Evolutionary conservation across 1,139 yeast genomes (phyloP), one percentile per base, ranked within the genome.

Genomic region (Pichia sp.): DNA sequence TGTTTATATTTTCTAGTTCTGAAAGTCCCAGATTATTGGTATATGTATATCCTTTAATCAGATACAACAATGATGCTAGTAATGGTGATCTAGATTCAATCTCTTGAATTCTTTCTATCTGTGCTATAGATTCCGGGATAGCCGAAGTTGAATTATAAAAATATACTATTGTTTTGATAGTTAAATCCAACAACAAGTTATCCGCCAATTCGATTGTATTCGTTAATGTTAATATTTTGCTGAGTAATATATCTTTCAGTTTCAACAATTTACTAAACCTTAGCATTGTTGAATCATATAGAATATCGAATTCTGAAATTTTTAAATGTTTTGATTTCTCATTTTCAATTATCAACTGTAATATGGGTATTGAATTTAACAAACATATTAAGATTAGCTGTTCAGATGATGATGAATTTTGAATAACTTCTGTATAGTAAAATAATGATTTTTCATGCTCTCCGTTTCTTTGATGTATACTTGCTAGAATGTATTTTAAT

Each of bases 401-500:
- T 26, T 59, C 57, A 5, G 23, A 23, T 15, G 39, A 15, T 8
- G 26, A 23, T n/a, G 18, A 49, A 27, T 8, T 54, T 42, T 22
- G 49, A 47, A 46, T 61, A 59, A 40, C 45, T 53, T 39, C 26
- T 36, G 62, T 45, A 52, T 68, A 73, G 47, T 69, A 71, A 46
- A 65, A 67, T 48, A 71, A 68, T 2, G 79, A 69, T 1, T 67
- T 63, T 29, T 62, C 61, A 4, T 69, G 46, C 39, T 72, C 66
- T 1, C 72, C 72, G 20, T 60, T 55, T 36, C 60, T 54, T 40
- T 75, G 79, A 51, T 65, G 63, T 46, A 64, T 65, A 3, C 69
- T 47, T 0, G 70, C 80, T 46, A 68, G 65, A 16, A 74, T 51
- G 52, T 71, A 73, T 32, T 65, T 63, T 3, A 71, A 56, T 39